A percentile compares a stretch with the other conserved stretches of the same genome.
Conservation (phyloP, 2,329 filamentous ascomycete species). For the Nannizziopsis barbatae region DNA sequence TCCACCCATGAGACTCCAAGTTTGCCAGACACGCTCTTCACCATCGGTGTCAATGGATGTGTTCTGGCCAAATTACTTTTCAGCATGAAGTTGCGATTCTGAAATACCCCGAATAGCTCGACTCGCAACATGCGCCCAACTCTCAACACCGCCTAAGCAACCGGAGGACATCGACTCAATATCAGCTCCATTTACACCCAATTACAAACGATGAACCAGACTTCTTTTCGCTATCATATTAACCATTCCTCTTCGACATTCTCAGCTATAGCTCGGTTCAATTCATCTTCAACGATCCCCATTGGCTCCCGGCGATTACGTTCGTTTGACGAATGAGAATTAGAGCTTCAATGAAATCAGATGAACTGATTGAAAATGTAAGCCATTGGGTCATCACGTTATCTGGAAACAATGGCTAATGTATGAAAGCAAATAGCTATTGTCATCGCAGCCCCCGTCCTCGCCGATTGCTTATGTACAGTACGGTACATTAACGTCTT, state of each 20-base stretch:
- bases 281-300: slow-evolving; percentile 19
- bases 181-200: slow-evolving; percentile 12
- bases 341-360: slow-evolving; percentile 3
- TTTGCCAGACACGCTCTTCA: slow-evolving; percentile 1
- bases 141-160: neutral
- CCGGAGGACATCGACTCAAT: neutral
- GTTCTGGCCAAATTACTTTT: neutral
- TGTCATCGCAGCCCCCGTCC: neutral
- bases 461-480: slow-evolving; percentile 7
- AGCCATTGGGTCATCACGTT: slow-evolving; percentile 11
- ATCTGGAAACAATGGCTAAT: slow-evolving; percentile 10
- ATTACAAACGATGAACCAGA: slow-evolving; percentile 29
- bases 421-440: slow-evolving; percentile 4
- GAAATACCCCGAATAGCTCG: neutral
- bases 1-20: neutral
- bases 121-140: slow-evolving; percentile 3
- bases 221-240: slow-evolving; percentile 18
- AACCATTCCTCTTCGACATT: slow-evolving; percentile 19
- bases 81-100: slow-evolving; percentile 5
- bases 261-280: slow-evolving; percentile 12
- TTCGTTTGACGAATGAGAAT: slow-evolving; percentile 9
- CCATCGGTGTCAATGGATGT: slow-evolving; percentile 3
- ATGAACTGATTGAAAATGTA: slow-evolving; percentile 11
- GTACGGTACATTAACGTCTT: neutral
- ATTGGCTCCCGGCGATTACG: slow-evolving; percentile 15